A percentile compares a stretch with the other conserved stretches of the same genome.
Conservation (phyloP, 1,139 yeast species). For the Yarrowia galli region DNA sequence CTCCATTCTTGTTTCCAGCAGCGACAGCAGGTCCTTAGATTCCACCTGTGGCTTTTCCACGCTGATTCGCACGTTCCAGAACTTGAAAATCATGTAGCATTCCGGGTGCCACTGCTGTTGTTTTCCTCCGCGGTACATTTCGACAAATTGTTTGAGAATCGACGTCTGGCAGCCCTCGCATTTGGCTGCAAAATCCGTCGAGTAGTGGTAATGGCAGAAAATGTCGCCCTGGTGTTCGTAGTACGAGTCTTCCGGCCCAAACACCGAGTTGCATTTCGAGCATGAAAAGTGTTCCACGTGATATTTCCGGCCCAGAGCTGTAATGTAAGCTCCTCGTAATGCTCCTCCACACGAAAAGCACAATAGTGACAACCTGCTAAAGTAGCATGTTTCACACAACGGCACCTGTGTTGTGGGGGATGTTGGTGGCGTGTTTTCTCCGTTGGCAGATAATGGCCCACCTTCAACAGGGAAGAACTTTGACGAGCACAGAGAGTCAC, state of each 20-base stretch:
- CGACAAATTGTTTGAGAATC: constrained; percentile 92
- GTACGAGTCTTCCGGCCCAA: constrained; percentile 91
- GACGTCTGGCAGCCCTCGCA: constrained; percentile 96
- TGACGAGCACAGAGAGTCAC: constrained; percentile 75
- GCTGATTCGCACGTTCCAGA: constrained; percentile 92
- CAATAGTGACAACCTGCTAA: constrained; percentile 78
- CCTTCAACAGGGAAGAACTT: constrained; percentile 68
- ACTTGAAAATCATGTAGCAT: constrained; percentile 96
- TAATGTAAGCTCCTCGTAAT: constrained; percentile 89
- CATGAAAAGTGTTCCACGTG: constrained; percentile 97
- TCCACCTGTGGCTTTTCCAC: constrained; percentile 24
- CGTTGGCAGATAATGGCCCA: neutral
- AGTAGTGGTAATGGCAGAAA: constrained; percentile 91
- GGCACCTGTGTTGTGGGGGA: constrained; percentile 62
- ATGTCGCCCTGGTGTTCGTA: constrained; percentile 86
- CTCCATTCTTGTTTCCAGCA: constrained; percentile 68
- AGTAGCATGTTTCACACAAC: constrained; percentile 91
- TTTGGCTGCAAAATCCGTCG: constrained; percentile 80
- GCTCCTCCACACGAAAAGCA: constrained; percentile 88
- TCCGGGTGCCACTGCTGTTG: constrained; percentile 99
- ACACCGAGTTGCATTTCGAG: constrained; percentile 82
- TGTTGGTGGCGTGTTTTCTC: constrained; percentile 56
- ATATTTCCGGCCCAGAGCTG: constrained; percentile 90
- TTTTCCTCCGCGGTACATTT: constrained; percentile 89
- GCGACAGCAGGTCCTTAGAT: constrained; percentile 58